Percentiles rank a stretch among this genome's conserved stretches.
Conservation (phyloP, 1,139 yeast genomes). For the Scheffersomyces stambukii region DNA sequence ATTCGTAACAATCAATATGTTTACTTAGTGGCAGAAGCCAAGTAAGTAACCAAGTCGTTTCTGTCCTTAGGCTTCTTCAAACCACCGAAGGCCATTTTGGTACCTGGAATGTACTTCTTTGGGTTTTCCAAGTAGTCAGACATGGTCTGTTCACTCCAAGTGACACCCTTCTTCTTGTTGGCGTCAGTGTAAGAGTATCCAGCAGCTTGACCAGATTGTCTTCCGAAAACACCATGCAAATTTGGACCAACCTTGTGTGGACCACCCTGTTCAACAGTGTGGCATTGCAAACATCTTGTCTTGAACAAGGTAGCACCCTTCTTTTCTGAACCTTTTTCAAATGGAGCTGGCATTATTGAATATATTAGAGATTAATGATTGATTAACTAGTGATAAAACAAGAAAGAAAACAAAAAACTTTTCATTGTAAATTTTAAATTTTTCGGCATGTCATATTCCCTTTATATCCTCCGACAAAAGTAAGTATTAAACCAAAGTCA, state of each 20-base stretch:
- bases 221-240: conserved; percentile 90
- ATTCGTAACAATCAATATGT: no score
- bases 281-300: conserved; percentile 99
- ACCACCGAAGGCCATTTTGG: conserved; percentile 99
- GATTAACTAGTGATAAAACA: no score
- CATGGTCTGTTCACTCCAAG: conserved; percentile 85
- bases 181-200: conserved; percentile 98
- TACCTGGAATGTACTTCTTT: conserved; percentile 99
- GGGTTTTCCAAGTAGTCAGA: conserved; percentile 97
- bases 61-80: conserved; percentile 99
- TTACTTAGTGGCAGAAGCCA: conserved; percentile 59
- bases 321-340: conserved; percentile 78
- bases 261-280: conserved; percentile 93
- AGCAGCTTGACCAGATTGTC: conserved; percentile 85
- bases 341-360: conserved; percentile 57
- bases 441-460: no score
- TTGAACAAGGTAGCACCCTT: conserved; percentile 98
- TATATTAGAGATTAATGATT: no score
- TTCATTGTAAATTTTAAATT: no score
- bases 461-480: no score
- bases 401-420: no score
- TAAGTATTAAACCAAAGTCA: no score
- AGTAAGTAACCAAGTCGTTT: conserved; percentile 92
- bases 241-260: conserved; percentile 99
- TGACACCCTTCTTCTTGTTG: conserved; percentile 92